Base-by-base conservation (phyloP, 2,329 filamentous ascomycete genomes). In the Ophiocordyceps camponoti-saundersi region DNA sequence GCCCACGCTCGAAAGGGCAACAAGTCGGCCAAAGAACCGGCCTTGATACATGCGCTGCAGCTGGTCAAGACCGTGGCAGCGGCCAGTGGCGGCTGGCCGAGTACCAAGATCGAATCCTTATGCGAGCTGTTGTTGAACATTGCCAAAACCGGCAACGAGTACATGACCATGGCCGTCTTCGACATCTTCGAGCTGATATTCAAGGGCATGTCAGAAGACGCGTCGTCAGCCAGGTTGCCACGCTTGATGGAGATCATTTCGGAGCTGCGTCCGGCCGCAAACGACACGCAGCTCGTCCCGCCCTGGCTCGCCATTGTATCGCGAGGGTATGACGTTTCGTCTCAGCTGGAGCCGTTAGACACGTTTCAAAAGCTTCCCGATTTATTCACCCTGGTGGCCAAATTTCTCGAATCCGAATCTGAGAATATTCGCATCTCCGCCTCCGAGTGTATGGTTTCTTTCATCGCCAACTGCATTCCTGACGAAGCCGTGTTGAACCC, bases 121-220 rank as follows among this genome's bases (percentile, higher is more conserved):
- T 95, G 89, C 62, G 89, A 96, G 63, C 68, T 95, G 47, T 68
- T 98, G 48, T 77, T 98, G 54, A 80, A 80, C 53, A 94, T 96
- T 51, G 90, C 90, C 29, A 82, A 82, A 58, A 89, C 85, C 10
- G 92, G 80, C 62, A 95, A 93, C 61, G 89, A 96, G 61, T 94
- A 90, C 62, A 81, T 98, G 70, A 94, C 89, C 30, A 93, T 96
- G 82, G 83, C 86, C 12, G 85, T 89, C 0, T 95, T 98, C 56
- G 90, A 95, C 53, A 90, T 96, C 4, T 98, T 98, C 57, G 92
- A 98, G 62, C 83, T 94, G 61, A 94, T 96, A 42, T 96, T 98
- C 53, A 82, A 84, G 55, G 84, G 88, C 8, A 89, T 98, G 82
- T 77, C 80, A 16, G 83, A 89, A 53, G 87, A 94, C 53, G 74